These are phyloP conservation scores for Diaporthe sp. DNA, from an alignment of 2,329 filamentous ascomycete genomes.

Conservation along the genomic window DNA sequence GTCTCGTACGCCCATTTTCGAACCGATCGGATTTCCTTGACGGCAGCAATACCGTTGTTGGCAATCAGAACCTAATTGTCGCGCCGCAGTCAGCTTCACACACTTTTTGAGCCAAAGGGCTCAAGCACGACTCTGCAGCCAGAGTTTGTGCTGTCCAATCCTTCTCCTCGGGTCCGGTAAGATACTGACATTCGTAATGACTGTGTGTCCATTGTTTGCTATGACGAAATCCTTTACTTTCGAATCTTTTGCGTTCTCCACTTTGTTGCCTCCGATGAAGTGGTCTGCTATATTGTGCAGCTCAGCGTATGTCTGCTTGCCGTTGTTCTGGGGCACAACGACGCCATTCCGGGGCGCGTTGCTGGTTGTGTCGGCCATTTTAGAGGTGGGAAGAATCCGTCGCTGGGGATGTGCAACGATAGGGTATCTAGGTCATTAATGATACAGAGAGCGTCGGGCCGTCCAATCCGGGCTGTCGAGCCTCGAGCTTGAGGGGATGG, in stretches of 20 bases:
- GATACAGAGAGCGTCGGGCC: slow-evolving; percentile 39
- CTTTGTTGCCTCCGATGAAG: slow-evolving; percentile 95
- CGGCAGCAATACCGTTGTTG: slow-evolving; percentile 99
- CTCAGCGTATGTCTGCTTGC: slow-evolving; percentile 78
- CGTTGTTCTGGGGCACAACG: slow-evolving; percentile 66
- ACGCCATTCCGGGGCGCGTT: slow-evolving; percentile 54
- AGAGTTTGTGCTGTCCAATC: background rate
- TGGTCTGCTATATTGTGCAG: slow-evolving; percentile 88
- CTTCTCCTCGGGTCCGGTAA: background rate
- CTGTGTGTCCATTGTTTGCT: slow-evolving; percentile 90
- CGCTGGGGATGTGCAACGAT: slow-evolving; percentile 4
- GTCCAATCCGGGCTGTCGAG: slow-evolving; percentile 12
- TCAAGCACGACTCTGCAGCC: background rate
- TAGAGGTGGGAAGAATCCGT: slow-evolving; percentile 41
- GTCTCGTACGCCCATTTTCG: slow-evolving; percentile 99
- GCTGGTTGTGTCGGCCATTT: slow-evolving; percentile 63
- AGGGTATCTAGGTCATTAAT: slow-evolving; percentile 45
- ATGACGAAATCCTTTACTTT: slow-evolving; percentile 97
- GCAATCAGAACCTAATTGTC: slow-evolving; percentile 87
- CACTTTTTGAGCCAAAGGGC: background rate
- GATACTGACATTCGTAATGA: slow-evolving; percentile 91
- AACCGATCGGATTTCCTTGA: slow-evolving; percentile 99
- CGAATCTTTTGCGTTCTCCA: slow-evolving; percentile 84
- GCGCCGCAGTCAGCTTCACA: background rate
- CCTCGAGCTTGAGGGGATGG: slow-evolving; percentile 1